Evolutionary conservation across 495 filamentous ascomycete genomes (phyloP).

Genomic region (Pyrenula massariospora): DNA sequence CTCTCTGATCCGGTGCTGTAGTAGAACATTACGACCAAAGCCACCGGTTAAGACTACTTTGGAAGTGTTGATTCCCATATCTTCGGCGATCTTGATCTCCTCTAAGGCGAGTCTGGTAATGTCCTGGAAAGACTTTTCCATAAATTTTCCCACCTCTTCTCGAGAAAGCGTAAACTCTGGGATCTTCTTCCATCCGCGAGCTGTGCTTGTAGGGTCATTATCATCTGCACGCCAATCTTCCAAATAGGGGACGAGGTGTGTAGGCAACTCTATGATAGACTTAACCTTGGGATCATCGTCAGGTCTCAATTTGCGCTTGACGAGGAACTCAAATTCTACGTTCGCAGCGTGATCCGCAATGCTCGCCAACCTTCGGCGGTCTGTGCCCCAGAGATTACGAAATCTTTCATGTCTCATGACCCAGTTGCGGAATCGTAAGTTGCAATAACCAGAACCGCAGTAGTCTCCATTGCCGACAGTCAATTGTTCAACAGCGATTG

Average conservation of each 20-base stretch:
- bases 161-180: not conserved
- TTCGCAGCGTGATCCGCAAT: not conserved
- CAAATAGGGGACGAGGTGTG: not conserved
- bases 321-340: not conserved
- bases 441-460: not conserved
- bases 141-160: not conserved
- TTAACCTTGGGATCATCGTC: not conserved
- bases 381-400: not conserved
- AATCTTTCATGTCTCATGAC: not conserved
- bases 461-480: not conserved
- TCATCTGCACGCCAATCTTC: not conserved
- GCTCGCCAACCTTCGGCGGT: not conserved
- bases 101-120: not conserved
- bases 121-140: not conserved
- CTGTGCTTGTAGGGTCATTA: not conserved
- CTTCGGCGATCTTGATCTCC: not conserved
- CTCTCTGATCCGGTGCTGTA: not conserved
- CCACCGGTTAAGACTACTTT: not conserved
- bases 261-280: not conserved
- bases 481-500: not conserved
- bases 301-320: not conserved
- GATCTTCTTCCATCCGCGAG: not conserved
- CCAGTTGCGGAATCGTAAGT: not conserved
- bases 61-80: not conserved
- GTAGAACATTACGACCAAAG: not conserved